Conservation (phyloP, 352 stramenopile species). For the Stephanocyclus meneghinianus region DNA sequence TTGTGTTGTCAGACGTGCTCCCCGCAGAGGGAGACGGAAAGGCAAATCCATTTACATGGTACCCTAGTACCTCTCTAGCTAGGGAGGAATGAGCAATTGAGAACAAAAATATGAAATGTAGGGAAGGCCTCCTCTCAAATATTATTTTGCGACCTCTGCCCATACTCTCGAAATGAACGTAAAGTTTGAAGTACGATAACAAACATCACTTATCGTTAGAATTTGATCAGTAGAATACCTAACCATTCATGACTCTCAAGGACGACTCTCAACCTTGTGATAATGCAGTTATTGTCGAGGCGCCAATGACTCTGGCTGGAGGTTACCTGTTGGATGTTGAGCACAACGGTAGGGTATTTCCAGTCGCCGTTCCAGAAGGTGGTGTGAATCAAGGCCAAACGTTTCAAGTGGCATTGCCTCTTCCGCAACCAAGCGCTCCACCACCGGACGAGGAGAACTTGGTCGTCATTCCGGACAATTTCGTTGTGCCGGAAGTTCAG, state of each 20-base stretch:
- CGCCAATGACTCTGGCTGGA: background rate
- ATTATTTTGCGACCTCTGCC: too few species aligned
- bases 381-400: conserved; percentile 1
- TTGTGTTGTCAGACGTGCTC: too few species aligned
- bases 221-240: background rate
- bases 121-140: too few species aligned
- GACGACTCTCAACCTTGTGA: background rate
- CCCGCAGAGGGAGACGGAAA: too few species aligned
- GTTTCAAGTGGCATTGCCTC: background rate
- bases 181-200: background rate
- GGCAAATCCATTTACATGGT: too few species aligned
- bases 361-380: background rate
- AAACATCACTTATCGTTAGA: background rate
- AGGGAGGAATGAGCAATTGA: too few species aligned
- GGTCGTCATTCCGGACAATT: background rate
- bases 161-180: conserved; percentile 19
- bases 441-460: background rate
- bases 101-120: too few species aligned
- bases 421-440: background rate
- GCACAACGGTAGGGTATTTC: background rate
- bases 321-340: background rate
- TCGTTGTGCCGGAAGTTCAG: background rate
- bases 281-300: background rate
- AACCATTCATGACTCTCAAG: background rate
- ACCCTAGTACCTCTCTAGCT: too few species aligned